phyloP scores from a whole-genome alignment of 2,329 filamentous ascomycete genomes.

The Fusarium nematophilum region DNA sequence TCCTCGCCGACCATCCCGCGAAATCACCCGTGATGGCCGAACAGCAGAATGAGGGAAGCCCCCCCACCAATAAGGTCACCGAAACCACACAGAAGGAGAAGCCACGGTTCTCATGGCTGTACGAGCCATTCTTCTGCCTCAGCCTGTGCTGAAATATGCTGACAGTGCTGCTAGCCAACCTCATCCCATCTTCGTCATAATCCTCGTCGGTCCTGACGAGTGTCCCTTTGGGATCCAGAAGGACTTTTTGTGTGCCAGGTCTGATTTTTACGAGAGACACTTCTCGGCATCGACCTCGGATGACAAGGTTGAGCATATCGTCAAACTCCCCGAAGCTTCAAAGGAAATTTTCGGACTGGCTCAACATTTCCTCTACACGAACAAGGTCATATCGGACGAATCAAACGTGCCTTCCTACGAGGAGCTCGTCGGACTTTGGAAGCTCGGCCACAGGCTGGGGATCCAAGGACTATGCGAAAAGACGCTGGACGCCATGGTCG shows the following conservation, averaged over 20 bases:
- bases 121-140: conserved; percentile 6
- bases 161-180: conserved; percentile 56
- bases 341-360: conserved; percentile 65
- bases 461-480: conserved; percentile 67
- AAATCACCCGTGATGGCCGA: conserved; percentile 30
- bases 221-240: conserved; percentile 68
- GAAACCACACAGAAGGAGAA: conserved; percentile 27
- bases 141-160: not conserved
- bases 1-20: not conserved
- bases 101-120: conserved; percentile 54
- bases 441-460: conserved; percentile 62
- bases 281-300: conserved; percentile 53
- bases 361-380: conserved; percentile 67
- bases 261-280: conserved; percentile 58
- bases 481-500: conserved; percentile 67
- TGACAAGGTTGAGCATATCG: conserved; percentile 60
- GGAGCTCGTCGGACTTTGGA: conserved; percentile 66
- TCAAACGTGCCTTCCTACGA: conserved; percentile 63
- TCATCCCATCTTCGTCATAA: conserved; percentile 66
- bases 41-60: conserved; percentile 14
- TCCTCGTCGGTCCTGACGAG: conserved; percentile 64
- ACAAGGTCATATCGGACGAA: conserved; percentile 56
- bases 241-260: conserved; percentile 66
- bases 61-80: conserved; percentile 12
- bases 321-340: conserved; percentile 61